Evolutionary conservation across 177 flowering plant species (phyloP).

Genomic region (Vitis hybrid): DNA sequence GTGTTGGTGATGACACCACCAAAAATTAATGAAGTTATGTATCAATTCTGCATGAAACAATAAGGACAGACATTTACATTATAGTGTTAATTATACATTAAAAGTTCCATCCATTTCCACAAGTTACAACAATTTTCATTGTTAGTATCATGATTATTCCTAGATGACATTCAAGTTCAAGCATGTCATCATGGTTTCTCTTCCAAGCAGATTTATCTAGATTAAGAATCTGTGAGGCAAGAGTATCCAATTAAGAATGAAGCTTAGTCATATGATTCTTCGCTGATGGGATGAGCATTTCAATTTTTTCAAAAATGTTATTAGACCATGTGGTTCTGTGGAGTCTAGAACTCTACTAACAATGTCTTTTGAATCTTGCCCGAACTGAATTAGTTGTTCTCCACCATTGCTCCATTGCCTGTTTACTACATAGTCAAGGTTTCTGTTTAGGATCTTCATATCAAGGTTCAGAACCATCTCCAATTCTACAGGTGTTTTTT

Average conservation of each 20-base stretch:
- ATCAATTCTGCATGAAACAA: too few species aligned
- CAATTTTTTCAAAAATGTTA: too few species aligned
- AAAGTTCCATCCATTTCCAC: not conserved
- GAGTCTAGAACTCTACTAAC: not conserved
- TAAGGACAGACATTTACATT: too few species aligned
- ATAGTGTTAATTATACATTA: not conserved
- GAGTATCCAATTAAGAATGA: too few species aligned
- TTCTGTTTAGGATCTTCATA: not conserved
- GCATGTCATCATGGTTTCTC: not conserved
- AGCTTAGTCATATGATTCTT: too few species aligned
- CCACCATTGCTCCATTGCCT: not conserved
- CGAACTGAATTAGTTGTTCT: not conserved
- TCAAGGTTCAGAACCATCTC: too few species aligned
- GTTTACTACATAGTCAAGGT: not conserved
- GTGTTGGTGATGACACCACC: not conserved
- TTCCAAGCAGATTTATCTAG: not conserved
- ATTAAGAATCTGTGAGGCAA: not conserved
- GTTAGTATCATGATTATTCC: not conserved
- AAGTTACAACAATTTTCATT: not conserved
- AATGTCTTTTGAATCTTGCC: not conserved
- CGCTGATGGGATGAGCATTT: too few species aligned
- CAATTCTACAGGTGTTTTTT: too few species aligned
- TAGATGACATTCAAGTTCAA: not conserved
- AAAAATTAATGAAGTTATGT: too few species aligned
- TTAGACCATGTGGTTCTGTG: not conserved